Conservation (phyloP, 2,329 filamentous ascomycete genomes). For the Pseudocercospora vitis region DNA sequence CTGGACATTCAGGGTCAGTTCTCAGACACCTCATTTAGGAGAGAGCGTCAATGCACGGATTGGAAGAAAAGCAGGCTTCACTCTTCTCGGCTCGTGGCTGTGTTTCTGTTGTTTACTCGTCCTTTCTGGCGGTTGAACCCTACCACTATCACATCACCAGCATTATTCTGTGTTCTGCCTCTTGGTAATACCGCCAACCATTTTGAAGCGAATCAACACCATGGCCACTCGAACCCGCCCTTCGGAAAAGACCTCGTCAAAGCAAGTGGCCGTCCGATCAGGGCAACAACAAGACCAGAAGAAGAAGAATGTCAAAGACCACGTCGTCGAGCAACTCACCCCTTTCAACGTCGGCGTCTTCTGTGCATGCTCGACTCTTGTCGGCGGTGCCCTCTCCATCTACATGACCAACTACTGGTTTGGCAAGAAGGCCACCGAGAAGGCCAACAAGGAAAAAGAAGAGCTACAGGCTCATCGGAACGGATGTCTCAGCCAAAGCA, state of each 20-base stretch:
- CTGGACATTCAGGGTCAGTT: not conserved
- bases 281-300: constrained; percentile 1
- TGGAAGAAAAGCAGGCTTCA: not conserved
- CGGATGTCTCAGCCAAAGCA: not conserved
- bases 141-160: not conserved
- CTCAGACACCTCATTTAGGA: not conserved
- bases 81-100: constrained; percentile 1
- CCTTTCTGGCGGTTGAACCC: not conserved
- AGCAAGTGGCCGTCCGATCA: constrained; percentile 2
- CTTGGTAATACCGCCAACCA: too few species aligned
- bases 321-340: not conserved
- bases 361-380: constrained; percentile 4
- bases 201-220: not conserved
- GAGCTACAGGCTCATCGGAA: constrained; percentile 1
- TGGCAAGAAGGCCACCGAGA: constrained; percentile 3
- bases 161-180: not conserved
- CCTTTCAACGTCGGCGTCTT: constrained; percentile 6
- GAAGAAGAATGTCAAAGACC: constrained; percentile 1
- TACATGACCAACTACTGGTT: constrained; percentile 8
- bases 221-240: constrained; percentile 5
- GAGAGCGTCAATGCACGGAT: not conserved
- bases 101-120: not conserved
- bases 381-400: constrained; percentile 6
- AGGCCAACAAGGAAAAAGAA: constrained; percentile 2
- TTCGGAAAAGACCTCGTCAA: not conserved